A percentile compares a stretch with the other conserved stretches of the same genome.
Evolutionary conservation across 2,329 filamentous ascomycete species (phyloP).

Genomic region (Epichloe aotearoae): DNA sequence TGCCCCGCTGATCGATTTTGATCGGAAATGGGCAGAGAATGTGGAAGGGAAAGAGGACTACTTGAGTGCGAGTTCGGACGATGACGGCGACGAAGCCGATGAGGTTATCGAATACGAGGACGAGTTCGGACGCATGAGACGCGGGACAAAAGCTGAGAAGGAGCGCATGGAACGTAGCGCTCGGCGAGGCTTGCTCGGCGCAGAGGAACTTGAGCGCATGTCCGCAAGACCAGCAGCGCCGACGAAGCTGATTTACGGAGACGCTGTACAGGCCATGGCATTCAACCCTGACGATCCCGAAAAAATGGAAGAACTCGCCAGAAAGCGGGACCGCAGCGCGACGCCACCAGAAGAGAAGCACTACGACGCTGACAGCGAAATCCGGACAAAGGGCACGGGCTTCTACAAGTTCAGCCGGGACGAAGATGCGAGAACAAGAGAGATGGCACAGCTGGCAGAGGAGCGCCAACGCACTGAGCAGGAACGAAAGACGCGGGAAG

Average conservation of each 20-base stretch:
- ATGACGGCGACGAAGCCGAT: slow-evolving; percentile 30
- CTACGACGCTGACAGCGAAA: slow-evolving; percentile 75
- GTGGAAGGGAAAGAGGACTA: slow-evolving; percentile 47
- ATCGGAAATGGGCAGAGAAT: slow-evolving; percentile 81
- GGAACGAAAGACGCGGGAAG: slow-evolving; percentile 40
- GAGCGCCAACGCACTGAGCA: slow-evolving; percentile 58
- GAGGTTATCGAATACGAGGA: slow-evolving; percentile 79
- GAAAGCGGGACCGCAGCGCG: slow-evolving; percentile 61
- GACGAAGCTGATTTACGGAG: slow-evolving; percentile 64
- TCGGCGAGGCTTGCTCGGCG: slow-evolving; percentile 36
- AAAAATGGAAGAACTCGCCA: slow-evolving; percentile 65
- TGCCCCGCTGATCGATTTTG: slow-evolving; percentile 76
- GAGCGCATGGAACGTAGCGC: slow-evolving; percentile 45
- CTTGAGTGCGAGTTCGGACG: slow-evolving; percentile 27
- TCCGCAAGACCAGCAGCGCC: slow-evolving; percentile 56
- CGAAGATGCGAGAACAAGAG: slow-evolving; percentile 45
- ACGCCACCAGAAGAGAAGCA: slow-evolving; percentile 72
- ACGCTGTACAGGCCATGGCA: slow-evolving; percentile 69
- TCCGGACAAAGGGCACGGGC: slow-evolving; percentile 75
- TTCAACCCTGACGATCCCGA: slow-evolving; percentile 63
- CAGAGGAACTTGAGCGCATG: slow-evolving; percentile 53
- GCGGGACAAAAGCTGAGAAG: slow-evolving; percentile 56
- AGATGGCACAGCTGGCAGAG: slow-evolving; percentile 63
- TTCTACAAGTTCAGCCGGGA: slow-evolving; percentile 85
- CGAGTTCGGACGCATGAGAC: slow-evolving; percentile 77